Base-by-base conservation (phyloP, 129 eudicot genomes). In the Flaveria robusta region DNA sequence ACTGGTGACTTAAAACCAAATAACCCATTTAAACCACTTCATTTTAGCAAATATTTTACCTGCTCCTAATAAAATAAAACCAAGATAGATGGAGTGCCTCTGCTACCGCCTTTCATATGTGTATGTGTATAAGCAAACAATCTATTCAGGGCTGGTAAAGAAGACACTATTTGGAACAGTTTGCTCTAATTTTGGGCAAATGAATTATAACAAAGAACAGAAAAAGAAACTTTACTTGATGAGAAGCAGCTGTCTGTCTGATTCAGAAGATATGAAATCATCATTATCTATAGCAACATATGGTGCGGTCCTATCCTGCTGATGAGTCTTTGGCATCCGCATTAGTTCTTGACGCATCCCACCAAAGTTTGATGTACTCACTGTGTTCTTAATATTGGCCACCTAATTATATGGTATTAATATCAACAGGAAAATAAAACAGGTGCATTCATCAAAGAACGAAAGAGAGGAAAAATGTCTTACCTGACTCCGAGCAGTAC, bases 321-420 rank as follows among this genome's bases (percentile, higher is more conserved):
- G 91, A 81, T 75, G 84, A 75, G 91, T 49, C 76, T 88, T 68
- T 71, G 91, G 97, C 68, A 93, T 72, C 73, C 90, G 86, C 98
- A 90, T 90, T 2, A 93, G 80, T 80, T 93, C 98, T 65, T 85
- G 95, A 51, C 84, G 93, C 85, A 81, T 83, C 46, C 90, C 97
- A 74, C 79, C 81, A 18, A 85, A 62, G 73, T 70, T 78, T 31
- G 92, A 82, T 29, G 81, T 81, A 79, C 80, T 87, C 65, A 81
- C 86, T 14, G 82, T 73, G 66, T 85, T 87, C 89, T 87, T 93
- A 63, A 88, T 79, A 78, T 80, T 90, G 63, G 76, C 77, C 82
- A 93, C 92, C 98, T 93, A 49, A 50, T 84, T 41, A 77, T 19
- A 18, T 24, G 4, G 42, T 60, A 50, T 24, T 46, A 43, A 10